These are phyloP conservation scores for Syzygium oleosum DNA, from an alignment of 345 rosid genomes.

Conservation along the genomic window DNA sequence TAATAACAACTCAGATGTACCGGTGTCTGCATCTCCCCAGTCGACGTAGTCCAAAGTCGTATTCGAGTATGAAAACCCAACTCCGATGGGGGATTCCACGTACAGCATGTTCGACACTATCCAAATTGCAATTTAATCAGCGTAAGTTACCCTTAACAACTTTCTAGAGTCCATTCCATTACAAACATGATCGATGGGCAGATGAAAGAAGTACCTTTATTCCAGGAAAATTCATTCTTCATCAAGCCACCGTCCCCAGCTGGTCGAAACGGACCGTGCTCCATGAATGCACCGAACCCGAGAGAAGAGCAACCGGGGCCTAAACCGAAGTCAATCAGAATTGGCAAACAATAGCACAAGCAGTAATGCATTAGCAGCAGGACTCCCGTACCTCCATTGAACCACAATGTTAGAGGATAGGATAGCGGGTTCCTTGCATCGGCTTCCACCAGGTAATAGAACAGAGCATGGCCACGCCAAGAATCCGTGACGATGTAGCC, in stretches of 20 bases:
- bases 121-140: background rate
- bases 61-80: slow-evolving; percentile 24
- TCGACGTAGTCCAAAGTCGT: slow-evolving; percentile 9
- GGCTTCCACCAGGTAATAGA: background rate
- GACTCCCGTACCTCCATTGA: background rate
- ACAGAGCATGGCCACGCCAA: background rate
- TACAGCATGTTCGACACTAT: slow-evolving; percentile 20
- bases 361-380: background rate
- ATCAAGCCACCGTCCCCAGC: slow-evolving; percentile 14
- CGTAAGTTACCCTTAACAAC: background rate
- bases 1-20: background rate
- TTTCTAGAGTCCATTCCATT: background rate
- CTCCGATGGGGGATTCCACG: slow-evolving; percentile 24
- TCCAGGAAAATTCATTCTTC: slow-evolving; percentile 30
- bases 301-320: slow-evolving; percentile 35
- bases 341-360: background rate
- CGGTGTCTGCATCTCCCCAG: slow-evolving; percentile 13
- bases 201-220: slow-evolving; percentile 4
- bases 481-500: slow-evolving; percentile 18
- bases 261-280: slow-evolving; percentile 27
- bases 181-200: background rate
- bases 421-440: background rate
- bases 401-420: background rate
- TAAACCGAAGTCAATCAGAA: background rate
- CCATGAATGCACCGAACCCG: slow-evolving; percentile 26